A percentile compares a stretch with the other conserved stretches of the same genome.
Evolutionary conservation across 768 basidiomycete species (phyloP).

Genomic region (Hygrocybe punicea): DNA sequence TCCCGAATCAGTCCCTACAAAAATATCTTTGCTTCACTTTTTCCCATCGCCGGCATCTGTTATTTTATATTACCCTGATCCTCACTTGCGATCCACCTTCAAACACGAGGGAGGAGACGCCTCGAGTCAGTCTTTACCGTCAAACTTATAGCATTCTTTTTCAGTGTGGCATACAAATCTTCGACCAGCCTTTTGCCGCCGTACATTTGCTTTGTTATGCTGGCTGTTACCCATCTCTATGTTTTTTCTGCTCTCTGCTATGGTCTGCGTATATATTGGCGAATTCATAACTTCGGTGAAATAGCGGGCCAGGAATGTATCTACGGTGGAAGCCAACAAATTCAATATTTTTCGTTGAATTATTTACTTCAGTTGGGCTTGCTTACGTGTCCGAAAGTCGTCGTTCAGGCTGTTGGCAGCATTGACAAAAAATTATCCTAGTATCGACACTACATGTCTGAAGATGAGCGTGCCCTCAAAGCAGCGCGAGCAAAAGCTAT

Average conservation of each 20-base stretch:
- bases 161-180: conserved; percentile 10
- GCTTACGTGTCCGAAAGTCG: neutral
- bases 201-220: conserved; percentile 23
- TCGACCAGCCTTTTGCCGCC: conserved; percentile 13
- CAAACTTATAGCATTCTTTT: conserved; percentile 38
- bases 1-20: conserved; percentile 14
- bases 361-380: neutral
- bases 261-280: conserved; percentile 47
- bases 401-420: neutral
- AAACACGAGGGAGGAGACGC: conserved; percentile 42
- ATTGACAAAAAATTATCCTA: no score
- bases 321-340: neutral
- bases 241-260: conserved; percentile 36
- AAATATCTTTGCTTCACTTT: conserved; percentile 21
- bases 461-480: conserved; percentile 77
- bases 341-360: neutral
- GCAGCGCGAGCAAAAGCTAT: conserved; percentile 81
- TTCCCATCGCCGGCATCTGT: conserved; percentile 34
- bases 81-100: conserved; percentile 51
- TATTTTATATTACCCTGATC: conserved; percentile 49
- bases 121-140: conserved; percentile 63
- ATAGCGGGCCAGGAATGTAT: conserved; percentile 5
- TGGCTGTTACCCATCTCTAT: conserved; percentile 39
- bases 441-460: conserved; percentile 31
- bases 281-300: conserved; percentile 34